Base-by-base conservation (phyloP, 2,329 filamentous ascomycete genomes). In the Graphium sp. region DNA sequence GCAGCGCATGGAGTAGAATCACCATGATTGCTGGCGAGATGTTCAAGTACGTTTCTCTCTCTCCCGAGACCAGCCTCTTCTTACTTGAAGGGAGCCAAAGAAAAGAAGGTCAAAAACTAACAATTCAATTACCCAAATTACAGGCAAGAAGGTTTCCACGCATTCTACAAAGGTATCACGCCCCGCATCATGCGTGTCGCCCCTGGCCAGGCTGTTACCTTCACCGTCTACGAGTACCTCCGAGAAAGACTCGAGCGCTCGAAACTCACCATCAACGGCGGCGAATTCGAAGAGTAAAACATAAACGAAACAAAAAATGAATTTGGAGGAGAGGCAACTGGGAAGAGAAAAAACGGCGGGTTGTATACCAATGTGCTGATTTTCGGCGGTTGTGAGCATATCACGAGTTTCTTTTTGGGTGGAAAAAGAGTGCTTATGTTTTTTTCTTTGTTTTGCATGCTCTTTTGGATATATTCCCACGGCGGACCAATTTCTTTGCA, bases 131-230 rank as follows among this genome's bases (percentile, higher is more conserved):
- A 10, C 14, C 12, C 14, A 14, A 18, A 25, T 17, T 18, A 54
- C 48, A 82, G 78, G 45, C 81, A 92, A 58, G 89, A 98, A 57
- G 89, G 89, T 20, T 63, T 87, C 41, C 75, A 83, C 43, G 89
- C 89, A 26, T 98, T 98, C 58, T 98, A 93, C 65, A 95, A 95
- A 67, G 89, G 89, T 44, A 98, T 98, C 55, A 98, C 89, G 26
- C 89, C 89, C 6, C 72, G 89, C 43, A 80, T 98, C 41, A 95
- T 95, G 84, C 74, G 89, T 46, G 89, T 98, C 30, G 89, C 89
- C 16, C 89, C 89, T 6, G 89, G 89, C 26, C 89, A 98, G 61
- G 89, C 72, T 33, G 72, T 76, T 31, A 76, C 72, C 4, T 76
- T 76, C 34, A 76, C 71, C 53, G 78, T 85, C 39, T 85, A 85